Base-by-base conservation (phyloP, 164 flowering plant species). In the Nymphaea thermarum region DNA sequence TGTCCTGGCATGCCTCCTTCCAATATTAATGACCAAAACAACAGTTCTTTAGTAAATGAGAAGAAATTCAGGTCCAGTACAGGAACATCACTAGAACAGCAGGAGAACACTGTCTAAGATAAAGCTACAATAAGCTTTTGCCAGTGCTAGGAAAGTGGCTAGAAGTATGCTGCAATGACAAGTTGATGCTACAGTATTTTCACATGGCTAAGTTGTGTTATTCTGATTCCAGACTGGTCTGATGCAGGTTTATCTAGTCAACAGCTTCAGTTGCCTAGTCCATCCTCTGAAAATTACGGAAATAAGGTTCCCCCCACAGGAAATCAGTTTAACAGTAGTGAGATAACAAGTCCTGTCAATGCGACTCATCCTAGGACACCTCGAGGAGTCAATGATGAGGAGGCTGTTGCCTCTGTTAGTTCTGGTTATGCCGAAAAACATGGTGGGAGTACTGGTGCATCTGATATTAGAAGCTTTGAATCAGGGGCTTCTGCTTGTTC, bases 301-400 rank as follows among this genome's bases (percentile, higher is more conserved):
- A 68, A 74, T 71, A 85, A 81, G 63, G 88, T 87, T 67, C 86
- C 83, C 73, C 78, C 89, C 64, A 67, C 73, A 41, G 68, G 82
- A 42, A 86, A 85, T 64, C 82, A 81, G 66, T 67, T 71, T 63
- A 62, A 75, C 69, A 63, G 74, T 43, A 71, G 68, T 63, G 64
- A 66, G 73, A 77, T 60, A 75, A 44, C 76, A 12, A 68, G 16
- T 44, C 71, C 80, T 44, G 18, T 18, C 65, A 79, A 77, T 61
- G 43, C 43, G 47, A 43, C 45, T 68, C 76, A 76, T 67, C 71
- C 74, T 47, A 72, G 74, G 60, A 59, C 60, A 73, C 66, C 60
- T 45, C 5, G 53, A 45, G 10, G 66, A 71, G 74, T 5, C 10
- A 5, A 45, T 66, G 11, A 62, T 43, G 76, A 69, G 8, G 76